phyloP scores from a whole-genome alignment of 2,329 filamentous ascomycete genomes.

The Neonectria ditissima region DNA sequence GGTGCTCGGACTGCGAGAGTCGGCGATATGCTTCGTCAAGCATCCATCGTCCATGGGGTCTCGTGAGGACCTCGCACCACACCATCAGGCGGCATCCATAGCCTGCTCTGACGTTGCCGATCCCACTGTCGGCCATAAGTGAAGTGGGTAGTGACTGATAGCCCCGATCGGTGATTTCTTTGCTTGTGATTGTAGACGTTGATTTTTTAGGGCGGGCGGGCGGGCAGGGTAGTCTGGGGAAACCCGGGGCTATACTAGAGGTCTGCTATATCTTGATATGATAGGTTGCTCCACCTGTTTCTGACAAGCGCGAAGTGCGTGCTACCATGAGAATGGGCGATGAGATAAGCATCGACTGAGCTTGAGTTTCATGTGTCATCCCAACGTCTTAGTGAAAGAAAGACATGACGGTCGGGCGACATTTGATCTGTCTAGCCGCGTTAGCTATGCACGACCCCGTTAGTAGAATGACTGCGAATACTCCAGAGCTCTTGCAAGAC shows the following conservation, averaged over 20 bases:
- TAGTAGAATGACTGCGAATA: not conserved
- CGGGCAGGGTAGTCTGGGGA: conserved; percentile 2
- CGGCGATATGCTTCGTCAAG: conserved; percentile 1
- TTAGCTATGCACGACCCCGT: not conserved
- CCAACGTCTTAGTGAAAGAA: not conserved
- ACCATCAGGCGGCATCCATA: not conserved
- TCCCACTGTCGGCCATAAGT: conserved; percentile 4
- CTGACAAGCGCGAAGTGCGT: not conserved
- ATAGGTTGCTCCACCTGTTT: not conserved
- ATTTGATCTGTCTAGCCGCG: not conserved
- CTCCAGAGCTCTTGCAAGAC: too few relatives aligned
- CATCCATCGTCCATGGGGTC: not conserved
- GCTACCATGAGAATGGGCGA: not conserved
- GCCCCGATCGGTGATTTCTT: conserved; percentile 19
- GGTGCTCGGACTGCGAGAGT: conserved; percentile 10
- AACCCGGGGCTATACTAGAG: conserved; percentile 14
- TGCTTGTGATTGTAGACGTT: not conserved
- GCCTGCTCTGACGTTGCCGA: not conserved
- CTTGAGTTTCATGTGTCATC: not conserved
- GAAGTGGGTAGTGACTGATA: not conserved
- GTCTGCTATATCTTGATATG: conserved; percentile 9
- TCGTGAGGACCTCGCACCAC: not conserved
- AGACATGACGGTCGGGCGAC: not conserved
- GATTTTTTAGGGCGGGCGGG: conserved; percentile 3
- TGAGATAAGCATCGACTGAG: not conserved